These are phyloP conservation scores for Ilyonectria sp. DNA, from an alignment of 2,329 filamentous ascomycete species.

Conservation along the genomic window DNA sequence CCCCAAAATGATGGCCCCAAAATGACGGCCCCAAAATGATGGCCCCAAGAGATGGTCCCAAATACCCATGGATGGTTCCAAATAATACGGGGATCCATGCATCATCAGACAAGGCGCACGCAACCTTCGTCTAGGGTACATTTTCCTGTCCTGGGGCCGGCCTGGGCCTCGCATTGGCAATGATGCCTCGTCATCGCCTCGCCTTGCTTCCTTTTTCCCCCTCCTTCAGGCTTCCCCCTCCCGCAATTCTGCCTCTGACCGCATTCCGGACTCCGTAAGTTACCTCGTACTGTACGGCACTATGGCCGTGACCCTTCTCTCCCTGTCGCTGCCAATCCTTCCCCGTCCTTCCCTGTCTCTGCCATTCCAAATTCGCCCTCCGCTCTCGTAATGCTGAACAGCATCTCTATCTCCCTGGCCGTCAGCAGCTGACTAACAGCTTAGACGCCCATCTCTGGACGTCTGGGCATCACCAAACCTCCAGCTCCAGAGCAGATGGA, in stretches of 20 bases:
- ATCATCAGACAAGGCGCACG: constrained; percentile 28
- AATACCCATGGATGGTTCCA: constrained; percentile 1
- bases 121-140: constrained; percentile 25
- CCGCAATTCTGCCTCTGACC: constrained; percentile 1
- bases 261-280: background rate
- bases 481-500: constrained; percentile 14
- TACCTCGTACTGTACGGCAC: constrained; percentile 6
- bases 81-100: constrained; percentile 27
- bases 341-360: constrained; percentile 30
- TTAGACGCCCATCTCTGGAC: constrained; percentile 38
- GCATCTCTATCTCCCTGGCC: constrained; percentile 36
- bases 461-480: constrained; percentile 8
- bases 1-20: background rate
- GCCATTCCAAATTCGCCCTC: background rate
- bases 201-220: constrained; percentile 3
- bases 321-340: constrained; percentile 29
- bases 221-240: background rate
- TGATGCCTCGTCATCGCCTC: constrained; percentile 22
- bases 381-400: constrained; percentile 35
- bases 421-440: constrained; percentile 47
- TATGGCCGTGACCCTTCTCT: constrained; percentile 6
- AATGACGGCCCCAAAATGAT: background rate
- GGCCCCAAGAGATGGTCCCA: background rate
- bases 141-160: constrained; percentile 2
- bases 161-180: background rate